These are phyloP conservation scores for Talaromyces amestolkiae DNA, from an alignment of 2,329 filamentous ascomycete species.

Conservation along the genomic window DNA sequence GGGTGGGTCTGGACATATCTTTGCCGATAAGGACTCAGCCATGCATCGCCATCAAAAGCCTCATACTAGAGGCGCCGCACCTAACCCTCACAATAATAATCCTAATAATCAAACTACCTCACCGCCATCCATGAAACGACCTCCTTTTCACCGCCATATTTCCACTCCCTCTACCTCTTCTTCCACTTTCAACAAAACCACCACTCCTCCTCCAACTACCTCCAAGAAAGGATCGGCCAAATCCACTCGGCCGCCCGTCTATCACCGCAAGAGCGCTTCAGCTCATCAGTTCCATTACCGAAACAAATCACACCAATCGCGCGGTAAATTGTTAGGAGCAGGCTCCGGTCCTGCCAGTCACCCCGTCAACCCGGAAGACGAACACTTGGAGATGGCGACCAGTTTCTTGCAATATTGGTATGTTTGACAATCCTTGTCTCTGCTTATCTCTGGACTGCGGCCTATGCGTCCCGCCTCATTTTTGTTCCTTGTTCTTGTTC, in stretches of 20 bases:
- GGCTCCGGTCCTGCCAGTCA: slow-evolving; percentile 25
- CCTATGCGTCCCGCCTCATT: slow-evolving; percentile 12
- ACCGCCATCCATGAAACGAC: slow-evolving; percentile 41
- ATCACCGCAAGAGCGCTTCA: slow-evolving; percentile 34
- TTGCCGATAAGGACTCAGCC: background rate
- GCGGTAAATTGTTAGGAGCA: slow-evolving; percentile 34
- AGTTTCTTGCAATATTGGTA: slow-evolving; percentile 49
- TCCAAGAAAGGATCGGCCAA: slow-evolving; percentile 28
- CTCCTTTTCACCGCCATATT: slow-evolving; percentile 31
- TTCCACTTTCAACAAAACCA: slow-evolving; percentile 22
- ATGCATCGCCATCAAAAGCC: slow-evolving; percentile 21
- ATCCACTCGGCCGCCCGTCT: slow-evolving; percentile 29
- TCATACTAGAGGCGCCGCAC: slow-evolving; percentile 15
- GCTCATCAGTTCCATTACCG: slow-evolving; percentile 7
- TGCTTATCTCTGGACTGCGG: slow-evolving; percentile 2
- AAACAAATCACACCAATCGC: slow-evolving; percentile 27
- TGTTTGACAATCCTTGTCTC: slow-evolving; percentile 22
- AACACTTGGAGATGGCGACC: slow-evolving; percentile 40
- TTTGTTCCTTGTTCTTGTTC: slow-evolving; percentile 5
- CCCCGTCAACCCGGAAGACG: slow-evolving; percentile 26
- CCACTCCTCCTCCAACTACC: slow-evolving; percentile 30
- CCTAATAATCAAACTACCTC: slow-evolving; percentile 22
- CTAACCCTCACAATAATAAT: slow-evolving; percentile 9
- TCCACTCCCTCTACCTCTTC: slow-evolving; percentile 22
- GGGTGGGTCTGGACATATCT: slow-evolving; percentile 12